Conservation (phyloP, 768 basidiomycete species). For the Trichaptum fuscoviolaceum region DNA sequence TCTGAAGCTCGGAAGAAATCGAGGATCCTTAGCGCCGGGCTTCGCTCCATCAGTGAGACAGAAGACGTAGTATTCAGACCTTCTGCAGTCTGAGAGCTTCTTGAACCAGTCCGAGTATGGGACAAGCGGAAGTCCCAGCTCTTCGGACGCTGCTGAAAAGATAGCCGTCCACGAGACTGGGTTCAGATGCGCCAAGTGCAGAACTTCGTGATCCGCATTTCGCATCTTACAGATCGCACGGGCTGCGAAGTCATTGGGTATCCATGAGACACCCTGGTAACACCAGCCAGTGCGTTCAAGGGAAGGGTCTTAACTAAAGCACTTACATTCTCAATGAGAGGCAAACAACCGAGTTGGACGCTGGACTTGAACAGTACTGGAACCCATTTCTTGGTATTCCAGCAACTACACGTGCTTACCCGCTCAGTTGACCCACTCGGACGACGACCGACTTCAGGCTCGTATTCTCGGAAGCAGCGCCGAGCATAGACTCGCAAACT, state of each 20-base stretch:
- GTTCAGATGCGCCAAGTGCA: slow-evolving; percentile 21
- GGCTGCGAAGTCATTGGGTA: slow-evolving; percentile 17
- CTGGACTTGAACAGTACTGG: slow-evolving; percentile 26
- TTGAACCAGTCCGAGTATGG: slow-evolving; percentile 23
- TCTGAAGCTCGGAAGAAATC: slow-evolving; percentile 7
- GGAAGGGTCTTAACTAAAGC: not conserved
- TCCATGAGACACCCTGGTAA: slow-evolving; percentile 13
- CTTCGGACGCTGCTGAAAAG: slow-evolving; percentile 14
- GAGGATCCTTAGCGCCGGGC: slow-evolving; percentile 12
- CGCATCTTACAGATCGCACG: slow-evolving; percentile 15
- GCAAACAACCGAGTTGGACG: slow-evolving; percentile 13
- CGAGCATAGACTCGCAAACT: slow-evolving; percentile 27
- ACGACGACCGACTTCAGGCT: slow-evolving; percentile 22
- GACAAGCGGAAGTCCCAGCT: slow-evolving; percentile 24
- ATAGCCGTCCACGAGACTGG: slow-evolving; percentile 24
- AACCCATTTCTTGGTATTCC: slow-evolving; percentile 33
- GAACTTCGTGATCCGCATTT: slow-evolving; percentile 4
- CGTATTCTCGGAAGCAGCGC: slow-evolving; percentile 16
- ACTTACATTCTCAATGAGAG: slow-evolving; percentile 14
- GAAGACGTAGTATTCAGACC: not conserved
- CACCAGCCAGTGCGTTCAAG: not conserved
- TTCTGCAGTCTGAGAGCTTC: not conserved
- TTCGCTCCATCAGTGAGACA: not conserved
- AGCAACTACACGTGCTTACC: slow-evolving; percentile 25
- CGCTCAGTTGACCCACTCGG: slow-evolving; percentile 31